Evolutionary conservation across 257 asterid genomes (phyloP), one percentile per base, ranked within the genome.

Genomic region (Capsicum rhomboideum): DNA sequence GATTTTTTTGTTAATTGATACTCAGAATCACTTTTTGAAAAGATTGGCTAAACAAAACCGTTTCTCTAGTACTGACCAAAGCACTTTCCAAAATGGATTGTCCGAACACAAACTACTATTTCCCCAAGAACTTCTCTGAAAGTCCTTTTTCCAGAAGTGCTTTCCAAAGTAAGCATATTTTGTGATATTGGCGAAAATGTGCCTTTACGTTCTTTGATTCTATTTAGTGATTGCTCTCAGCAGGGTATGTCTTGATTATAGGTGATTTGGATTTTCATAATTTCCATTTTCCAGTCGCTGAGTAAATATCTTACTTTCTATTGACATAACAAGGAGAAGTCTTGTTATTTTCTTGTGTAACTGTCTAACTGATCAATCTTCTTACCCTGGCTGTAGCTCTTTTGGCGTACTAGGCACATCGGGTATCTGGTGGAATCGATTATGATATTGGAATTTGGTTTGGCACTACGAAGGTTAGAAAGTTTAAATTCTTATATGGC

Each of bases 371-470:
- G 71, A 82, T 59, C 78, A 71, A 67, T 58, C 67, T 82, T 80
- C 85, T 63, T 50, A 11, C 66, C 12, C 71, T 55, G 87, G 87
- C 80, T 64, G 59, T 79, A 97, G 99, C 95, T 97, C 88, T 97
- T 93, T 88, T 97, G 99, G 99, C 93, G 95, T 52, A 95, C 99
- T 79, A 89, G 91, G 91, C 86, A 93, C 89, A 88, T 92, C 79
- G 98, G 99, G 80, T 97, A 95, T 92, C 87, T 97, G 92, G 89
- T 97, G 88, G 98, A 95, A 94, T 85, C 99, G 1, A 87, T 93
- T 83, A 88, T 92, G 93, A 87, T 95, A 89, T 87, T 95, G 93
- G 99, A 97, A 92, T 97, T 97, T 90, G 99, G 99, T 83, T 90
- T 95, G 89, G 83, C 94, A 86, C 68, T 92, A 78, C 91, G 98